Percentiles rank a stretch among this genome's conserved stretches.
Conservation (phyloP, 1,284 basidiomycete genomes). For the Ceratobasidium sp. region DNA sequence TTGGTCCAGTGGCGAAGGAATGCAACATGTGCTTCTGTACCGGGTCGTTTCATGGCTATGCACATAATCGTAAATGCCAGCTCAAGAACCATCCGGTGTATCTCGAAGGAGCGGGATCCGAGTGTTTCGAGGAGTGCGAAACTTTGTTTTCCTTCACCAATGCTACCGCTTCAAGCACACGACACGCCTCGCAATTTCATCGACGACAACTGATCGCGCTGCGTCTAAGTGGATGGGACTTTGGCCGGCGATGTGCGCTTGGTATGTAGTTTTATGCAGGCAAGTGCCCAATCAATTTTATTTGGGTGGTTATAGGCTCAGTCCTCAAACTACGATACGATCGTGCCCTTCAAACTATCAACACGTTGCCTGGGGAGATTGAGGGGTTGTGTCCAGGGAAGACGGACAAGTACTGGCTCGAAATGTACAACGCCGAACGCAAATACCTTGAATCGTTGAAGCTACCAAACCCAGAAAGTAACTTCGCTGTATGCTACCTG, state of each 20-base stretch:
- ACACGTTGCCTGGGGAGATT: slow-evolving; percentile 2
- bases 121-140: slow-evolving; percentile 7
- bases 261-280: slow-evolving; percentile 10
- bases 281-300: no score
- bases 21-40: background rate
- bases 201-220: background rate
- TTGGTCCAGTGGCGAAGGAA: background rate
- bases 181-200: slow-evolving; percentile 5
- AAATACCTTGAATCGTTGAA: background rate
- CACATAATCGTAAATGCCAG: slow-evolving; percentile 20
- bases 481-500: background rate
- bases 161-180: background rate
- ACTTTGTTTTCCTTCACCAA: background rate
- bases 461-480: background rate
- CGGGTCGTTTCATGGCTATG: slow-evolving; percentile 20
- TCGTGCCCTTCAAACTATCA: background rate
- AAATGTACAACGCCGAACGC: background rate
- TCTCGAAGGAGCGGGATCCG: background rate
- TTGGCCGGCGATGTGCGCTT: background rate
- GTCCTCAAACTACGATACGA: background rate
- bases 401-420: background rate
- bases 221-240: background rate
- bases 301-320: background rate
- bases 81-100: background rate
- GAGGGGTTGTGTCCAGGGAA: background rate